A percentile compares a stretch with the other conserved stretches of the same genome.
Conservation (phyloP, 1,139 yeast species). For the Candida albicans region DNA sequence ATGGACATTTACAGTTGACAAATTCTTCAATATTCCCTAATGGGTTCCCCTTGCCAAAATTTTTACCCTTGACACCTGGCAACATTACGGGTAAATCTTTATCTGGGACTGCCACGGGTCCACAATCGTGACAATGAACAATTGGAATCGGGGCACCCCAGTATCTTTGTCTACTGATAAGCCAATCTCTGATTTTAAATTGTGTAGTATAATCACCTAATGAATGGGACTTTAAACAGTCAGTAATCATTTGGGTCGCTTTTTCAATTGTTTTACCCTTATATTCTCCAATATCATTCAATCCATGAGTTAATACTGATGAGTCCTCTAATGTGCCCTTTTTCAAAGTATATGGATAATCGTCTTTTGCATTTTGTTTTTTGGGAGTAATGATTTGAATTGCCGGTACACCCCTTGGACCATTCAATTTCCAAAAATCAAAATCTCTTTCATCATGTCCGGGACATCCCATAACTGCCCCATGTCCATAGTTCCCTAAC, state of each 20-base stretch:
- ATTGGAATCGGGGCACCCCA: conserved; percentile 99
- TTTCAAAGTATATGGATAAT: conserved; percentile 48
- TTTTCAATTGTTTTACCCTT: conserved; percentile 48
- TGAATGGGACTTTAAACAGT: conserved; percentile 34
- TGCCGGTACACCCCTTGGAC: conserved; percentile 40
- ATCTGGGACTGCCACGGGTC: conserved; percentile 88
- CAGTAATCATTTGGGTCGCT: conserved; percentile 53
- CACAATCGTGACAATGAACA: conserved; percentile 81
- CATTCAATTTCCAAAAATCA: conserved; percentile 72
- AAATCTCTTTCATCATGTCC: conserved; percentile 86
- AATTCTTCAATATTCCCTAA: conserved; percentile 68
- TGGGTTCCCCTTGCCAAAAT: conserved; percentile 67
- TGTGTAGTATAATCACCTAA: conserved; percentile 54
- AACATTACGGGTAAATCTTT: conserved; percentile 76
- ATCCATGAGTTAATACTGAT: conserved; percentile 25
- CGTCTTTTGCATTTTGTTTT: conserved; percentile 23
- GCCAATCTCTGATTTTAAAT: conserved; percentile 84
- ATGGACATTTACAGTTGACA: conserved; percentile 75
- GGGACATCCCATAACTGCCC: conserved; percentile 98
- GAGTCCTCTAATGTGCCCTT: conserved; percentile 53
- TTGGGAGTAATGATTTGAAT: conserved; percentile 47
- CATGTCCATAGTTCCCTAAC: conserved; percentile 75
- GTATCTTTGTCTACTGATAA: conserved; percentile 88
- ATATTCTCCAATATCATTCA: conserved; percentile 45
- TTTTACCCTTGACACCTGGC: conserved; percentile 51